Base-by-base conservation (phyloP, 345 rosid genomes). In the Salix dunnii region DNA sequence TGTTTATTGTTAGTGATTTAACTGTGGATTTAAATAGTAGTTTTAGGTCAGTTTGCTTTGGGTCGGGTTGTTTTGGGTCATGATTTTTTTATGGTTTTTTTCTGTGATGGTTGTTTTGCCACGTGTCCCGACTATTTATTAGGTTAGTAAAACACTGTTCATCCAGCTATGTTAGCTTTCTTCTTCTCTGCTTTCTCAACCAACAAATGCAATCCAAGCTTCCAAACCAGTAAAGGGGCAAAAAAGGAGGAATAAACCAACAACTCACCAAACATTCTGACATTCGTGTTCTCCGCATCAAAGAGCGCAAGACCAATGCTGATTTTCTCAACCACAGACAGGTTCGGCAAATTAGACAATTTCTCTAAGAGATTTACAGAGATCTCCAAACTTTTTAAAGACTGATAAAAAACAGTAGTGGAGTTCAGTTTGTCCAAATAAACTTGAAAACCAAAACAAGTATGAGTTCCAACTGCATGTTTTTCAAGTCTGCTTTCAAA, bases 281-380 rank as follows among this genome's bases (percentile, higher is more conserved):
- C 76, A 31, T 88, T 91, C 12, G 79, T 78, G 76, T 76, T 82
- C 63, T 89, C 95, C 40, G 89, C 87, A 70, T 87, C 91, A 40
- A 87, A 86, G 60, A 94, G 83, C 62, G 95, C 94, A 69, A 94
- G 93, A 84, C 88, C 92, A 76, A 89, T 77, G 75, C 79, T 82
- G 66, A 95, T 84, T 82, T 89, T 93, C 80, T 95, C 96, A 67
- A 85, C 75, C 48, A 84, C 48, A 0, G 97, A 88, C 78, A 95
- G 84, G 61, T 77, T 80, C 65, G 88, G 77, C 12, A 78, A 73
- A 73, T 72, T 72, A 0, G 89, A 84, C 27, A 95, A 85, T 76
- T 83, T 85, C 80, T 83, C 84, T 13, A 93, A 78, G 77, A 85
- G 74, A 6, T 79, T 85, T 65, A 81, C 89, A 72, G 75, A 84